Evolutionary conservation across 306 rosid genomes (phyloP).

Genomic region (Rosa rugosa): DNA sequence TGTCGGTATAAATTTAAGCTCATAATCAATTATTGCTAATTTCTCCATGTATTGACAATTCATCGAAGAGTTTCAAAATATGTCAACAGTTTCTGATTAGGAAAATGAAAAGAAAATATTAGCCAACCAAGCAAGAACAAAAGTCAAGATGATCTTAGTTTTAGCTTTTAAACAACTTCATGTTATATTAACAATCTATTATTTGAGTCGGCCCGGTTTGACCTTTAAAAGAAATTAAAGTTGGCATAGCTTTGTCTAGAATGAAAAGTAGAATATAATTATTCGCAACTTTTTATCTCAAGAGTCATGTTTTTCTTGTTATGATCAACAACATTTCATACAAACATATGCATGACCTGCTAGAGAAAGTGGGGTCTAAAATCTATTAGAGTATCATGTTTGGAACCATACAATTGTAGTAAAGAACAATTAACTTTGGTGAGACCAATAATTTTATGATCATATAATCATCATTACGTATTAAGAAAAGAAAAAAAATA

Average conservation of each 20-base stretch:
- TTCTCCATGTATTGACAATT: constrained; percentile 44
- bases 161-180: constrained; percentile 34
- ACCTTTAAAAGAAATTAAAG: constrained; percentile 21
- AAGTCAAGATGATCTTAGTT: constrained; percentile 50
- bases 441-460: neutral
- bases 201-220: constrained; percentile 41
- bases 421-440: neutral
- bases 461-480: neutral
- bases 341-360: constrained; percentile 1
- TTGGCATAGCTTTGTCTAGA: constrained; percentile 10
- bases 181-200: constrained; percentile 31
- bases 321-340: neutral
- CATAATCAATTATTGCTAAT: neutral
- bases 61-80: constrained; percentile 39
- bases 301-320: constrained; percentile 13
- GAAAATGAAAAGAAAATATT: constrained; percentile 27
- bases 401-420: neutral
- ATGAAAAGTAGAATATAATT: constrained; percentile 5
- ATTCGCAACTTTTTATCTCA: neutral
- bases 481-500: neutral
- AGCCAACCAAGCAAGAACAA: constrained; percentile 28
- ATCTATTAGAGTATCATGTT: neutral
- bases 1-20: neutral
- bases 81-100: constrained; percentile 29
- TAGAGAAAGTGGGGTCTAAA: neutral